A percentile compares a stretch with the other conserved stretches of the same genome.
These are phyloP conservation scores for Penicillium sp. DNA, from an alignment of 2,329 filamentous ascomycete species.

Conservation along the genomic window DNA sequence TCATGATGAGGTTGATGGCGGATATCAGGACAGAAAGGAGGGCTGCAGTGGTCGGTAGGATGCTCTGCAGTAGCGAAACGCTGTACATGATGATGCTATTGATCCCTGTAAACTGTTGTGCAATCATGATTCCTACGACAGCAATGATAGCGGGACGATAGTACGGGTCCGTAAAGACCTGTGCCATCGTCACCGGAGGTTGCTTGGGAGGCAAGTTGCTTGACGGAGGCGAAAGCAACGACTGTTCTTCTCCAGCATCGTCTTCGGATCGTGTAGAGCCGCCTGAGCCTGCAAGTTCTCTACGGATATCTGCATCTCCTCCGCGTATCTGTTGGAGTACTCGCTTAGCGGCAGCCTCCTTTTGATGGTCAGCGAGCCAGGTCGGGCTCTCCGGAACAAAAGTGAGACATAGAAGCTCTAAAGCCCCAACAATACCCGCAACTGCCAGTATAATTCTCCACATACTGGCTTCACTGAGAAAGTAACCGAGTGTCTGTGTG, in stretches of 20 bases:
- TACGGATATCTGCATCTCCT: conserved; percentile 67
- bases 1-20: conserved; percentile 82
- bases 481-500: conserved; percentile 84
- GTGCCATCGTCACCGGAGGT: conserved; percentile 68
- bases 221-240: conserved; percentile 61
- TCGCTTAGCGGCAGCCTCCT: conserved; percentile 65
- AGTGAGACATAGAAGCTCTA: conserved; percentile 73
- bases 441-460: conserved; percentile 85
- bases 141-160: conserved; percentile 78
- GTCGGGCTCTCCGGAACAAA: conserved; percentile 85
- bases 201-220: conserved; percentile 72
- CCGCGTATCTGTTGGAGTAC: conserved; percentile 79
- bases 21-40: conserved; percentile 88
- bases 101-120: conserved; percentile 91
- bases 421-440: conserved; percentile 69
- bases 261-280: conserved; percentile 35
- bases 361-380: conserved; percentile 75
- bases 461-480: conserved; percentile 75
- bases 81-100: conserved; percentile 99
- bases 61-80: conserved; percentile 80
- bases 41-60: conserved; percentile 81
- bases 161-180: conserved; percentile 68
- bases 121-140: conserved; percentile 87
- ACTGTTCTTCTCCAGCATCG: conserved; percentile 68
- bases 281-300: conserved; percentile 71